Percentiles rank a stretch among this genome's conserved stretches.
Conservation (phyloP, 805 yeast genomes). For the Candida chauliodis region DNA sequence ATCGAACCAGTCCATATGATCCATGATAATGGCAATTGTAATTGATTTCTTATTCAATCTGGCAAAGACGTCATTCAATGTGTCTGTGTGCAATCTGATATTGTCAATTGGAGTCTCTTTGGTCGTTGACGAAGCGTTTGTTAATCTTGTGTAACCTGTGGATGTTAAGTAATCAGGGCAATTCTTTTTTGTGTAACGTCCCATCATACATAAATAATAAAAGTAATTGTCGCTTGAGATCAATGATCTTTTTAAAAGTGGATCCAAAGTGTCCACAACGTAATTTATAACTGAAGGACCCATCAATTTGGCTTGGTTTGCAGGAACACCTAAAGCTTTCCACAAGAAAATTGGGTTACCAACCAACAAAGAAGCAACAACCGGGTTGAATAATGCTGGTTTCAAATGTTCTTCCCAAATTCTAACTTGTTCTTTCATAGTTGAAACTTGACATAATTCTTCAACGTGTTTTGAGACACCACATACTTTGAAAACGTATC, state of each 20-base stretch:
- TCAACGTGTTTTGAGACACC: constrained; percentile 53
- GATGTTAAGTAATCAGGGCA: constrained; percentile 75
- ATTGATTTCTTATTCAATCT: constrained; percentile 60
- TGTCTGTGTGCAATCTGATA: constrained; percentile 76
- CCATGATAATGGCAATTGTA: constrained; percentile 81
- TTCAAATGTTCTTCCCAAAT: constrained; percentile 63
- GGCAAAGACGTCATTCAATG: constrained; percentile 68
- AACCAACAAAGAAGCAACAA: constrained; percentile 61
- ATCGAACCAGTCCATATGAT: constrained; percentile 90
- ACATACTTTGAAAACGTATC: constrained; percentile 52
- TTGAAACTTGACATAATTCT: constrained; percentile 52
- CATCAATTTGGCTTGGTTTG: constrained; percentile 80
- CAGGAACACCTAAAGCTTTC: constrained; percentile 89
- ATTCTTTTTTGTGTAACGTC: constrained; percentile 55
- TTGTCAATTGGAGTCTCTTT: constrained; percentile 55
- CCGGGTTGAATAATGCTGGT: constrained; percentile 68
- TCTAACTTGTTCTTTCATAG: constrained; percentile 57
- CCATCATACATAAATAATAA: constrained; percentile 65
- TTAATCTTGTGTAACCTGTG: constrained; percentile 51
- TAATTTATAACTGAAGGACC: constrained; percentile 68
- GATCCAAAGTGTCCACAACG: constrained; percentile 75
- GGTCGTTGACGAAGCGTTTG: constrained; percentile 20
- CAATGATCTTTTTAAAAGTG: constrained; percentile 60
- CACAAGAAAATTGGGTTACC: constrained; percentile 85
- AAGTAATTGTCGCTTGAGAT: constrained; percentile 73